phyloP scores from a whole-genome alignment of 2,329 filamentous ascomycete species.

The Onygena corvina region DNA sequence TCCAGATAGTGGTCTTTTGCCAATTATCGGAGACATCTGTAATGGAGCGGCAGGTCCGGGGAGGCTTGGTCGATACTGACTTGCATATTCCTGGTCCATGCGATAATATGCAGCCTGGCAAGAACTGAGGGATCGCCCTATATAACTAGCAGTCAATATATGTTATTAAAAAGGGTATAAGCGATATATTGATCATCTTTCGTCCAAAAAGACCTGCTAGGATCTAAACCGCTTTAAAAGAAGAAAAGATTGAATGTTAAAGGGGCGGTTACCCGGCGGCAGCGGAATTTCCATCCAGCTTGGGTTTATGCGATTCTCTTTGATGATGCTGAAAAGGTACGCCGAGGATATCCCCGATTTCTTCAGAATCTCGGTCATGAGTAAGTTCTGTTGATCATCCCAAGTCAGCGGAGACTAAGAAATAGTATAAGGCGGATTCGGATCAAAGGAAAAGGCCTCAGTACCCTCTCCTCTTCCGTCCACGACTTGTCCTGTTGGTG shows the following conservation, averaged over 20 bases:
- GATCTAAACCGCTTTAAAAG: not conserved
- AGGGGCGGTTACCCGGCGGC: conserved; percentile 28
- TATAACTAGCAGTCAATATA: conserved; percentile 6
- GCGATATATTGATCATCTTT: not conserved
- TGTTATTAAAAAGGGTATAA: not conserved
- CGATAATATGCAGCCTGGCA: conserved; percentile 26
- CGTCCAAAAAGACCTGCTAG: not conserved
- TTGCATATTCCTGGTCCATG: conserved; percentile 25
- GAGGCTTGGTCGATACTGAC: conserved; percentile 17
- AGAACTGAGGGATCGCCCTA: conserved; percentile 31
- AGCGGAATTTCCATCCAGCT: conserved; percentile 33
- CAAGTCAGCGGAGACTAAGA: conserved; percentile 3
- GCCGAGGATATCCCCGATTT: conserved; percentile 28
- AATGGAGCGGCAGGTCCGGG: conserved; percentile 10
- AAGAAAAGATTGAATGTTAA: not conserved
- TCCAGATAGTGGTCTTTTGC: conserved; percentile 23
- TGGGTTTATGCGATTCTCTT: conserved; percentile 27
- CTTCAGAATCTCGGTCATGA: conserved; percentile 34
- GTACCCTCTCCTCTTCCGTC: conserved; percentile 38
- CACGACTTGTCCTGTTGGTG: conserved; percentile 33
- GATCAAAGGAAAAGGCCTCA: conserved; percentile 2
- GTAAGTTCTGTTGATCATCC: conserved; percentile 24
- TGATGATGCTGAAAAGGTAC: conserved; percentile 29
- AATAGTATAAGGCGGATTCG: not conserved
- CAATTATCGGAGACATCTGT: conserved; percentile 13